Evolutionary conservation across 2,329 filamentous ascomycete genomes (phyloP), one percentile per base, ranked within the genome.

Genomic region (Myriosclerotinia duriaeana): DNA sequence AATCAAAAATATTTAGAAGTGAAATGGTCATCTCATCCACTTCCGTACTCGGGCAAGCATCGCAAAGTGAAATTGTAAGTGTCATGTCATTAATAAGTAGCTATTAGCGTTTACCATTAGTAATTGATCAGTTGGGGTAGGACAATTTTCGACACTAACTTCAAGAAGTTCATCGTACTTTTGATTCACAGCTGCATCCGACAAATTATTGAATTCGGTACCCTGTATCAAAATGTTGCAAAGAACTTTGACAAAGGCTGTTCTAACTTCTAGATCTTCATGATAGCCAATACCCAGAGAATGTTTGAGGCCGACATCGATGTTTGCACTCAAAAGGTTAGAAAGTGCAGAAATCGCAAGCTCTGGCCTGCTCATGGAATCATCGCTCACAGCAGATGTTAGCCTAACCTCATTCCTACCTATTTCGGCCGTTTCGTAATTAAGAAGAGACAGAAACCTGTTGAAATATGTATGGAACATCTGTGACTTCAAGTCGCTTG

Each of bases 401-500:
- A 46, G 64, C 69, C 76, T 69, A 26, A 76, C 70, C 50, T 87
- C 84, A 9, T 74, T 76, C 63, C 79, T 78, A n/a, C 76, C 75
- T 48, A 78, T 73, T 6, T 84, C 82, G 0, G 78, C 72, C 0
- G 81, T 76, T 65, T 89, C 86, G 60, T 85, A 80, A 68, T 88
- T 88, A 38, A 90, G 79, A 5, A 90, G 78, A 0, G 86, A 88
- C 26, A 90, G 78, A 72, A 90, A 90, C 9, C 87, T 81, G 69
- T 88, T 89, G 77, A 90, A 90, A 74, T 90, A 90, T 8, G 84
- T 86, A 69, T 89, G 86, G 72, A 90, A 90, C 84, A 90, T 87
- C 72, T 89, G 85, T 0, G 86, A 88, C 74, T 90, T 90, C 63
- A 88, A 81, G 75, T 89, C 88, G 70, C 86, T 89, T 64, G 85